Conservation (phyloP, 148 eudicot genomes). For the Spergularia marina region DNA sequence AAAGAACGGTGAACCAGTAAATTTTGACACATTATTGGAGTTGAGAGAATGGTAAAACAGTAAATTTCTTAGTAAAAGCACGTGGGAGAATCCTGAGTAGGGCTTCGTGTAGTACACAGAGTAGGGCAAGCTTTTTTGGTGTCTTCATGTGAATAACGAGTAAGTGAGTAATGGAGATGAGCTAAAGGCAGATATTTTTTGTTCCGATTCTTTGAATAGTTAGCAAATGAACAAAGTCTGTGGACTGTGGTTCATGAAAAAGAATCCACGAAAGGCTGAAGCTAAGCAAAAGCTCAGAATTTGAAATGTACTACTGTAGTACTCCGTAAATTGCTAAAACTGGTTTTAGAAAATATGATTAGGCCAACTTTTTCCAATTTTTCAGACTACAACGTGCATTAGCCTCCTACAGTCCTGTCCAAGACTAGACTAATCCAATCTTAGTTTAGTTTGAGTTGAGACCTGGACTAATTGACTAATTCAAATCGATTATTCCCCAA, state of each 20-base stretch:
- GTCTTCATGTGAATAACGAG: background rate
- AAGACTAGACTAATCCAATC: too few relatives aligned
- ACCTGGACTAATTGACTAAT: too few relatives aligned
- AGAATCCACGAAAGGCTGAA: background rate
- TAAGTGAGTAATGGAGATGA: background rate
- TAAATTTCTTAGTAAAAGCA: background rate
- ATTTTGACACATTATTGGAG: too few relatives aligned
- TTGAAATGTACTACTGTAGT: background rate
- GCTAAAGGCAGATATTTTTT: background rate
- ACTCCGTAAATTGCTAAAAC: background rate
- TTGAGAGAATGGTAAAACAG: too few relatives aligned
- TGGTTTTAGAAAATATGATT: too few relatives aligned
- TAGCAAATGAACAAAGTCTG: background rate
- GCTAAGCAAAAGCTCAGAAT: background rate
- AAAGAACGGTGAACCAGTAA: background rate
- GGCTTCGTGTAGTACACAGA: constrained; percentile 1
- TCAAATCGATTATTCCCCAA: too few relatives aligned
- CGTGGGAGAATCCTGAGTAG: background rate
- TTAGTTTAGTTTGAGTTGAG: too few relatives aligned
- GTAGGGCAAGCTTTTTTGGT: background rate
- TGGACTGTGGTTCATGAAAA: background rate
- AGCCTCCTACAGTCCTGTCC: too few relatives aligned
- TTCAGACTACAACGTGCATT: too few relatives aligned
- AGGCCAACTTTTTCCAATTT: too few relatives aligned
- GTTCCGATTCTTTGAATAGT: background rate